A percentile compares a stretch with the other conserved stretches of the same genome.
phyloP scores from a whole-genome alignment of 305 asterid genomes.

The Fraxinus ornus region DNA sequence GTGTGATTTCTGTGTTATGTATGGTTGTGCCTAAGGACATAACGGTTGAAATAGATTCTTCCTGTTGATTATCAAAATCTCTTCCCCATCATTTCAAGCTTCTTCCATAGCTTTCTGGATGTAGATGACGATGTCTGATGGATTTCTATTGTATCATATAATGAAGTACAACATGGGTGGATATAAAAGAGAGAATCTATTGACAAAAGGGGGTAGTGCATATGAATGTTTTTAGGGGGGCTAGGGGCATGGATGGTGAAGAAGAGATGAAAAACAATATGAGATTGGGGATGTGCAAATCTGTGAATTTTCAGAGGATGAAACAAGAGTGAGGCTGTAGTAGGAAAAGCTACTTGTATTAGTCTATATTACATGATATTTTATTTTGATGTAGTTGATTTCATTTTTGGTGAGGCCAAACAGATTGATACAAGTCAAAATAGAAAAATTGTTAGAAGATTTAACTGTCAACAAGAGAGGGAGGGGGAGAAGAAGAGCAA shows the following conservation, averaged over 20 bases:
- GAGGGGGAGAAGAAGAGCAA: no score
- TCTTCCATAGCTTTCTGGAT: not conserved
- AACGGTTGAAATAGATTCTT: no score
- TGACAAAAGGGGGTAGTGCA: not conserved
- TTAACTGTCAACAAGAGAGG: not conserved
- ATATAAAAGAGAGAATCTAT: not conserved
- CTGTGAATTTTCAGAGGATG: not conserved
- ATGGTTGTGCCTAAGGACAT: no score
- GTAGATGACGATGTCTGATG: not conserved
- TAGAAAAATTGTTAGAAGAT: not conserved
- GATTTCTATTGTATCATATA: not conserved
- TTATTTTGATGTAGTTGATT: not conserved
- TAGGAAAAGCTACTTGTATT: not conserved
- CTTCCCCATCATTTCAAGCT: not conserved
- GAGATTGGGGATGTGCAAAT: not conserved
- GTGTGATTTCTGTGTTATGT: no score
- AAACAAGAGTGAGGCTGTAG: not conserved
- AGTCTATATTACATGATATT: not conserved
- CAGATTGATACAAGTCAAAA: not conserved
- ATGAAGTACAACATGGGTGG: not conserved
- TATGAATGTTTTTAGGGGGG: not conserved
- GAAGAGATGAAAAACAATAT: not conserved
- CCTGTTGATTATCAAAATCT: not conserved
- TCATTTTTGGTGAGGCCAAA: not conserved
- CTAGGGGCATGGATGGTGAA: not conserved